phyloP scores from a whole-genome alignment of 345 rosid species.

The Kernera saxatilis region DNA sequence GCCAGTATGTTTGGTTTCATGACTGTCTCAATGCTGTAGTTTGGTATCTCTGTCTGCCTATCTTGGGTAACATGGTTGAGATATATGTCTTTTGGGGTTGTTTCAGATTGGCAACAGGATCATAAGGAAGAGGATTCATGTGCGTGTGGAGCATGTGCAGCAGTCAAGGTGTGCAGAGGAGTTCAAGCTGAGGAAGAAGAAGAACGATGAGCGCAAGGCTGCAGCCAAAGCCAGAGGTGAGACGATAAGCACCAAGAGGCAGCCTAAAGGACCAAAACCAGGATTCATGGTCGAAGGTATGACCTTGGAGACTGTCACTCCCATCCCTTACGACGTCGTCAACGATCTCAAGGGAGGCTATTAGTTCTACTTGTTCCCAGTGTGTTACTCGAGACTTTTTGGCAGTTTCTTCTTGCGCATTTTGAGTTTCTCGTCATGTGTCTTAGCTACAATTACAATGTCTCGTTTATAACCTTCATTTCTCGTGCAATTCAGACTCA shows the following conservation, averaged over 20 bases:
- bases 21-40: neutral
- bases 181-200: slow-evolving; percentile 46
- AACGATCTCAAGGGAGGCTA: slow-evolving; percentile 91
- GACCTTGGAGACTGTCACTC: slow-evolving; percentile 70
- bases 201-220: slow-evolving; percentile 58
- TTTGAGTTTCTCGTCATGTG: neutral
- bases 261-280: slow-evolving; percentile 75
- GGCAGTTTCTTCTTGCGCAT: neutral
- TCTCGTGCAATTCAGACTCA: neutral
- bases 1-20: neutral
- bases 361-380: slow-evolving; percentile 15
- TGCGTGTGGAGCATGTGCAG: slow-evolving; percentile 68
- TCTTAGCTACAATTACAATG: neutral
- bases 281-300: slow-evolving; percentile 91
- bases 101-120: slow-evolving; percentile 62
- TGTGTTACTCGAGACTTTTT: neutral
- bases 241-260: slow-evolving; percentile 70
- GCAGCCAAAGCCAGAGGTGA: slow-evolving; percentile 69
- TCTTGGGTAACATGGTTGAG: neutral
- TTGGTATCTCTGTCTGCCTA: too few species aligned
- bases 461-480: too few species aligned
- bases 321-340: slow-evolving; percentile 82
- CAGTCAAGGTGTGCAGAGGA: slow-evolving; percentile 74
- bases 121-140: slow-evolving; percentile 74
- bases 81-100: neutral